Evolutionary conservation across 192 early-diverging fungal species (phyloP).

Genomic region (Mortierella antarctica): DNA sequence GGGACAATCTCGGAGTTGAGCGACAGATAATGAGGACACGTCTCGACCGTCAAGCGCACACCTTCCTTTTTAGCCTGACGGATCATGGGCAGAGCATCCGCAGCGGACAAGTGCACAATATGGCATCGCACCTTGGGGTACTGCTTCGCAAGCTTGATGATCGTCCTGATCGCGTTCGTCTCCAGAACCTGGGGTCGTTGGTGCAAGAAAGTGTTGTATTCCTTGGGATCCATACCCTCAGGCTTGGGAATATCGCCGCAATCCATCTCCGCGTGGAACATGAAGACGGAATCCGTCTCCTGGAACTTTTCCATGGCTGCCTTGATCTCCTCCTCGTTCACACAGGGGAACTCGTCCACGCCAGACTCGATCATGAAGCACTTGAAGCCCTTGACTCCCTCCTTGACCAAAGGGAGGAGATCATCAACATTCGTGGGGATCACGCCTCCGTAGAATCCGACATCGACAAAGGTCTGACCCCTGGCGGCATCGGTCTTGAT

Average conservation of each 20-base stretch:
- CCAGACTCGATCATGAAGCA: constrained; percentile 88
- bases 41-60: constrained; percentile 80
- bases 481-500: constrained; percentile 73
- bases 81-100: constrained; percentile 78
- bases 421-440: constrained; percentile 79
- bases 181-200: constrained; percentile 80
- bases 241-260: constrained; percentile 58
- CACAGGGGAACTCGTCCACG: constrained; percentile 86
- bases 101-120: constrained; percentile 86
- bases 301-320: constrained; percentile 73
- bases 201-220: constrained; percentile 73
- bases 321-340: constrained; percentile 74
- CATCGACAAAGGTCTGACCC: constrained; percentile 81
- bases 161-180: constrained; percentile 77
- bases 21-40: constrained; percentile 85
- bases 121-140: constrained; percentile 79
- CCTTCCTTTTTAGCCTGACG: constrained; percentile 76
- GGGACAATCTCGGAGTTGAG: constrained; percentile 76
- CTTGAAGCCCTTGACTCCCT: constrained; percentile 84
- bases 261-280: constrained; percentile 87
- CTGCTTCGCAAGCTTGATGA: constrained; percentile 75
- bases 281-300: constrained; percentile 64
- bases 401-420: constrained; percentile 71
- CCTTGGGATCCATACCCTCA: constrained; percentile 55
- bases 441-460: constrained; percentile 83